These are phyloP conservation scores for Mesembryanthemum crystallinum DNA, from an alignment of 148 eudicot species.

Conservation along the genomic window DNA sequence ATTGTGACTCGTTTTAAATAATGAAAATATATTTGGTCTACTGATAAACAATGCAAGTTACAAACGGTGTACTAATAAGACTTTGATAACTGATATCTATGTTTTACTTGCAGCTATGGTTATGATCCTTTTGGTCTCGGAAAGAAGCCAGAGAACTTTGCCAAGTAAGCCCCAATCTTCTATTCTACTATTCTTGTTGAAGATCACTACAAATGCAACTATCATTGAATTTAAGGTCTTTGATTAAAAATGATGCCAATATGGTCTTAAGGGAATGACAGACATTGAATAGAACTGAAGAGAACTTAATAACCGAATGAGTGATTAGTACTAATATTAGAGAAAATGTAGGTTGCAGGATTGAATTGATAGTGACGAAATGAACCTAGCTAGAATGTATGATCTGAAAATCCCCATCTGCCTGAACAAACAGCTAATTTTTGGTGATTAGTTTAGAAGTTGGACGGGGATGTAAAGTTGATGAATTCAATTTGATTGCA, in stretches of 20 bases:
- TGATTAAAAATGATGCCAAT: too few relatives aligned
- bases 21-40: too few relatives aligned
- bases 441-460: neutral
- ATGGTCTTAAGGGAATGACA: too few relatives aligned
- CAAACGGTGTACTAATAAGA: too few relatives aligned
- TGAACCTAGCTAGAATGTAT: too few relatives aligned
- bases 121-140: conserved; percentile 97
- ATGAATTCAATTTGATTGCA: conserved; percentile 22
- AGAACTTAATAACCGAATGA: too few relatives aligned
- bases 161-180: conserved; percentile 50
- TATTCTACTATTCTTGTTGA: neutral
- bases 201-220: neutral
- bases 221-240: neutral
- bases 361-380: too few relatives aligned
- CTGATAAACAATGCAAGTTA: neutral
- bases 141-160: conserved; percentile 96
- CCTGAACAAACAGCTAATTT: neutral
- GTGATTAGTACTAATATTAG: too few relatives aligned
- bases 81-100: neutral
- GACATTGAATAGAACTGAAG: too few relatives aligned
- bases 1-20: too few relatives aligned
- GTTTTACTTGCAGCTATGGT: conserved; percentile 69
- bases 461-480: neutral
- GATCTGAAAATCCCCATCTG: too few relatives aligned
- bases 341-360: too few relatives aligned